phyloP scores from a whole-genome alignment of 148 eudicot genomes.

The Rheum nobile region DNA sequence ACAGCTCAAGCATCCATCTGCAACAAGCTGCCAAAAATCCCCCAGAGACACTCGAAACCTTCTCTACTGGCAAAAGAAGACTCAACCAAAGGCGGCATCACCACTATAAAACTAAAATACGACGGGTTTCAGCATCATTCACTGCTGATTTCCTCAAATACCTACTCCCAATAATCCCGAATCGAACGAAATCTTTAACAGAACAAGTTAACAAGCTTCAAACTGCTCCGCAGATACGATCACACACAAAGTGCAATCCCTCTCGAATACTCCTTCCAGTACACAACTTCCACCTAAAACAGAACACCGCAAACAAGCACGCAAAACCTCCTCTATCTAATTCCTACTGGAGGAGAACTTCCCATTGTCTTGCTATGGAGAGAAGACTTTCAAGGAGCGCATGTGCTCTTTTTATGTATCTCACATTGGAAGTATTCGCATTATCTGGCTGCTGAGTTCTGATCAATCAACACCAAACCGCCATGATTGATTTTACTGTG shows the following conservation, averaged over 20 bases:
- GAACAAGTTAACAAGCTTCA: background rate
- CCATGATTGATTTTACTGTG: slow-evolving; percentile 2
- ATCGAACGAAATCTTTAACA: background rate
- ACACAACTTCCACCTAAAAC: background rate
- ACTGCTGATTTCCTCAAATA: slow-evolving; percentile 19
- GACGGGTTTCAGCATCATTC: slow-evolving; percentile 31
- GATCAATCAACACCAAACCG: background rate
- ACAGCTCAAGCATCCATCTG: slow-evolving; percentile 7
- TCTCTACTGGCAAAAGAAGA: slow-evolving; percentile 5
- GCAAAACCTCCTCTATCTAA: background rate
- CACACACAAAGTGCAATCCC: background rate
- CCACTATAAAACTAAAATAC: slow-evolving; percentile 19
- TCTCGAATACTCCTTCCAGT: background rate
- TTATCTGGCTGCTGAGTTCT: background rate
- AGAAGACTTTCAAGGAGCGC: background rate
- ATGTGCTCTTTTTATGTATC: background rate
- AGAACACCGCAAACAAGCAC: background rate
- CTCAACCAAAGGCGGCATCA: slow-evolving; percentile 36
- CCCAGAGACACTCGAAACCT: slow-evolving; percentile 8
- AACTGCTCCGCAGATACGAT: background rate
- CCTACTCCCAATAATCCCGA: slow-evolving; percentile 15
- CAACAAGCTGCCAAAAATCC: slow-evolving; percentile 2
- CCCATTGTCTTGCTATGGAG: background rate
- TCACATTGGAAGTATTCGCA: background rate
- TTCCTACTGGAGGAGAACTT: background rate